Base-by-base conservation (phyloP, 2,329 filamentous ascomycete genomes). In the Trichothecium roseum region DNA sequence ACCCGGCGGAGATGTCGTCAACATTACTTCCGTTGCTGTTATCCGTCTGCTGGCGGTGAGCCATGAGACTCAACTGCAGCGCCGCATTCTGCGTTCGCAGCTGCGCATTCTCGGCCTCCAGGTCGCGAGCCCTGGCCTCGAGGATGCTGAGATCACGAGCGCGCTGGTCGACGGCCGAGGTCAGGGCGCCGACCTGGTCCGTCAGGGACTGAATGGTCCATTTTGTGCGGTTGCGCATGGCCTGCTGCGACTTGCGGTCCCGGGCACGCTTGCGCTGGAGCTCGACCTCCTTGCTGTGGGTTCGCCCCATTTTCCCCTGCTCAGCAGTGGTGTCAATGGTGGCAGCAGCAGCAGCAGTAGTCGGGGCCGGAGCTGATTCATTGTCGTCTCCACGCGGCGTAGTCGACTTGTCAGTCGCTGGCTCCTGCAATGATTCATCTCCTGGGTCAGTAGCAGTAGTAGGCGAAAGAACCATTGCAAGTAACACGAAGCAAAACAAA, bases 171-270 rank as follows among this genome's bases (percentile, higher is more conserved):
- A 54, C 42, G 5, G 43, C 39, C 12, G 37, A 36, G 4, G 44
- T 48, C 10, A 55, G 40, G 14, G 42, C 45, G 18, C 44, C 42
- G n/a, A 55, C 48, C 37, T 54, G 51, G 22, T 52, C 47, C 10
- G 42, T 51, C 18, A 55, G 40, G 18, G 48, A 45, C 30, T 47
- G 42, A 15, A 55, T 50, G 8, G 49, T 48, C 47, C 49, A 53
- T 40, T 48, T 53, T 28, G 51, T 54, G 10, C 51, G 49, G 37
- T 55, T 50, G 5, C 51, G 47, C 52, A 55, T 55, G 13, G 51
- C 51, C 44, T 55, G 52, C 40, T 54, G 52, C 1, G 49, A 53
- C 37, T 51, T 52, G 30, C 51, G 50, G 36, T 55, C 52, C 16
- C 51, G 41, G 3, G 52, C 52, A 16, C 51, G 46, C 37, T 55